Percentiles rank a stretch among this genome's conserved stretches.
phyloP scores from a whole-genome alignment of 352 stramenopile genomes.

The Globisporangium nagaii region DNA sequence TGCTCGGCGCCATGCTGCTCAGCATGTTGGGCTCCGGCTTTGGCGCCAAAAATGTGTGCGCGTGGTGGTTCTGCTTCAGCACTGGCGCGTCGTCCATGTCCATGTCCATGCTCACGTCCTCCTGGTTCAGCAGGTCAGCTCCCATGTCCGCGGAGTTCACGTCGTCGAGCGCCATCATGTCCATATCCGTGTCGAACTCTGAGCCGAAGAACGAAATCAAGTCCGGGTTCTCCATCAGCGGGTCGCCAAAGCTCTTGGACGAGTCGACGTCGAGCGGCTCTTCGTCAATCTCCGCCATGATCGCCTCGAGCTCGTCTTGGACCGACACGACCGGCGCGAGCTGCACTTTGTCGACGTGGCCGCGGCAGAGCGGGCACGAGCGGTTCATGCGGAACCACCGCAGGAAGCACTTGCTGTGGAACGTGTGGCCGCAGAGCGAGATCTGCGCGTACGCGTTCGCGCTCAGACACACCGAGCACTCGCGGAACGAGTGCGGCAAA shows the following conservation, averaged over 20 bases:
- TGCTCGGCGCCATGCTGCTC: neutral
- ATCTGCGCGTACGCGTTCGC: constrained; percentile 72
- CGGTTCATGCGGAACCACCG: constrained; percentile 73
- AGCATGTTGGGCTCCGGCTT: constrained; percentile 9
- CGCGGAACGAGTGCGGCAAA: constrained; percentile 50
- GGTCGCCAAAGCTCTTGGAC: constrained; percentile 22
- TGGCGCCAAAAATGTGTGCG: neutral
- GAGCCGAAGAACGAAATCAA: constrained; percentile 48
- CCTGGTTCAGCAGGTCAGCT: constrained; percentile 4
- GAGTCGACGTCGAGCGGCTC: constrained; percentile 26
- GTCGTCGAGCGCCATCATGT: constrained; percentile 58
- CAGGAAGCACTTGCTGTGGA: constrained; percentile 75
- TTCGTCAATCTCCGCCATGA: constrained; percentile 76
- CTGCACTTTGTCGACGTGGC: constrained; percentile 51
- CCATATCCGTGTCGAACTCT: constrained; percentile 62
- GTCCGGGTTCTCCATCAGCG: constrained; percentile 32
- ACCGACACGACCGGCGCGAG: constrained; percentile 37
- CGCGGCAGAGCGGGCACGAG: constrained; percentile 69
- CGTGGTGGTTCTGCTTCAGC: constrained; percentile 8
- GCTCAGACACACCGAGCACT: constrained; percentile 74
- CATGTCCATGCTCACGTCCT: constrained; percentile 28
- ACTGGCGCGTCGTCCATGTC: constrained; percentile 26
- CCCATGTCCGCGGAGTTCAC: constrained; percentile 8
- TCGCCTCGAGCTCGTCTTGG: constrained; percentile 64
- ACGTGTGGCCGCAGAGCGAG: constrained; percentile 60